Evolutionary conservation across 2,329 filamentous ascomycete species (phyloP), one percentile per base, ranked within the genome.

Genomic region (Apiospora phragmitis): DNA sequence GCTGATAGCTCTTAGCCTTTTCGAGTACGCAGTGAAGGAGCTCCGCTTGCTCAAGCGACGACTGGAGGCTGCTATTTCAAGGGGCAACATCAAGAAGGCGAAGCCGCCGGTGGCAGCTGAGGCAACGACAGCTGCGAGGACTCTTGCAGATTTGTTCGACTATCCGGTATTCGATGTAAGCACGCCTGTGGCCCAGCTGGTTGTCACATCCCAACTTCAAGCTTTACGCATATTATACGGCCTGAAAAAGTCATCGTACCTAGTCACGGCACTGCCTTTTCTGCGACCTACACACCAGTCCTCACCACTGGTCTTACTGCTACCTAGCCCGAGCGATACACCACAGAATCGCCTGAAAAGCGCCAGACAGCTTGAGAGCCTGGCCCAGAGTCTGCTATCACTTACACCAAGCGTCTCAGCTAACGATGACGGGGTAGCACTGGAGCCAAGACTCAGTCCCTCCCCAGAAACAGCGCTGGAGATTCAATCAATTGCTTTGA

Each of bases 21-120:
- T 92, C 65, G 88, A 90, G n/a, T 83, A 91, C 70, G 92, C 93
- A 0, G 80, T 90, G 55, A 93, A 90, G 76, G 93, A 95, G 76
- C 78, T 95, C 71, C 84, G 88, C 51, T 82, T 90, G 14, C 78
- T 95, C 73, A 94, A 93, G 78, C 85, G 83, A 71, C 85, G 89
- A 42, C 75, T 95, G 59, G 89, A 92, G 65, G 74, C 72, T n/a
- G 70, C 75, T 32, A 72, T 76, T 24, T 70, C 73, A 32, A 72
- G 72, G 21, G 73, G 73, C 12, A 78, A 77, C 24, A 68, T 72
- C 5, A 79, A 83, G 47, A 84, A 83, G 71, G 68, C 75, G 1
- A 68, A 74, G 62, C 81, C 80, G 65, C 68, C 78, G 9, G 59
- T 74, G 9, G 74, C 77, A 49, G 69, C 77, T 1, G 79, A 82